Base-by-base conservation (phyloP, 306 rosid species). In the Styphnolobium japonicum region DNA sequence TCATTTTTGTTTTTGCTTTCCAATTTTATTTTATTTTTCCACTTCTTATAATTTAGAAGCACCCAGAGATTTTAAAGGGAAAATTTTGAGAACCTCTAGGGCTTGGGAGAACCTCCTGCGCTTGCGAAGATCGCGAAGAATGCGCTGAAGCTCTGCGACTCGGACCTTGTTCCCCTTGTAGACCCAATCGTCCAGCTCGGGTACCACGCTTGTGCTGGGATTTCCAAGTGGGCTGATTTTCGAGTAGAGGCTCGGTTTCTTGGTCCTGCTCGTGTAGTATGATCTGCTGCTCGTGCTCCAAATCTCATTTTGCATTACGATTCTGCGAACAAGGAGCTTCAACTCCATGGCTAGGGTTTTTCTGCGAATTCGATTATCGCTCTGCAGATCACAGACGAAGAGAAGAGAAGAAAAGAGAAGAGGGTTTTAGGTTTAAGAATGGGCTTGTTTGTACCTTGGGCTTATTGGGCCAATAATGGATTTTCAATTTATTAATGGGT, bases 61-160 rank as follows among this genome's bases (percentile, higher is more conserved):
- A 53, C 43, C 74, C 67, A 61, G 40, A 61, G 56, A 70, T 6
- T 64, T 45, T 10, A 57, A 58, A 53, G n/a, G 65, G 12, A 18
- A 48, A 6, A 2, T 15, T 74, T 18, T 61, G 42, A 16, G 1
- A 51, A 90, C 97, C 92, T 94, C 83, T 2, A 92, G 93, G 31
- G 97, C 94, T 49, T 94, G 98, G 14, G 86, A 45, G 81, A 89
- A 92, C 31, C 97, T 88, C 55, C 79, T 85, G 48, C 97, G 93
- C 78, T 91, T 94, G 73, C 97, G 94, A 57, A 94, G 91, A 81
- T 92, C 98, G 4, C 80, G 92, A 82, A 94, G 29, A 77, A 94
- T 88, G 64, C 95, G 93, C 74, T 88, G 91, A 83, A 92, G 97
- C 83, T 92, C 94, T 3, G 76, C 92, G 71, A 92, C 81, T 1